These are phyloP conservation scores for Heritiera littoralis DNA, from an alignment of 345 rosid genomes.

Conservation along the genomic window DNA sequence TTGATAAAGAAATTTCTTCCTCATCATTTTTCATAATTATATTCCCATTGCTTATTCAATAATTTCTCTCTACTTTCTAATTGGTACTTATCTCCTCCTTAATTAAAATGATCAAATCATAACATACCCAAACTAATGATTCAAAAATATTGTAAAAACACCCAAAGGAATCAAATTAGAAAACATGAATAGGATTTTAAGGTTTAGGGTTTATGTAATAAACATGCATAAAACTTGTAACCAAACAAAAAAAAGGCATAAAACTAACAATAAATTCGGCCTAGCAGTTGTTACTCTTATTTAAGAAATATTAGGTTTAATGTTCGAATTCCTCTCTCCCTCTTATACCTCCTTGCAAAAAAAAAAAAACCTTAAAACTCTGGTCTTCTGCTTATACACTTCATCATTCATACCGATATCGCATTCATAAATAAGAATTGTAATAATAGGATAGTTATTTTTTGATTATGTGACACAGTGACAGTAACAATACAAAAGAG, in stretches of 20 bases:
- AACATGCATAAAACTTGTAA: neutral
- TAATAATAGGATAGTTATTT: neutral
- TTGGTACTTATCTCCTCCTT: neutral
- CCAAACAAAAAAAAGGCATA: too few relatives aligned
- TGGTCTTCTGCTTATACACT: too few relatives aligned
- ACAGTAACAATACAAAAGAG: neutral
- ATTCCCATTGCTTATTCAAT: neutral
- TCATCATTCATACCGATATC: neutral
- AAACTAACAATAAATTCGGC: too few relatives aligned
- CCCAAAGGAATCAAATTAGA: neutral
- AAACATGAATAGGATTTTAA: neutral
- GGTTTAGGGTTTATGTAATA: neutral
- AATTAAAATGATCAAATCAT: neutral
- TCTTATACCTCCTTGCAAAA: too few relatives aligned
- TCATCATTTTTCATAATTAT: neutral
- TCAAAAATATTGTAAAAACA: neutral
- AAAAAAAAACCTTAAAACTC: too few relatives aligned
- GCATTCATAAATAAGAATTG: neutral
- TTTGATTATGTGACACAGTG: neutral
- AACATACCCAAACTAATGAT: neutral
- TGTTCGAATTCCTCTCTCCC: too few relatives aligned
- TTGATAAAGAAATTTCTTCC: slow-evolving; percentile 6
- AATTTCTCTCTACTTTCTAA: neutral
- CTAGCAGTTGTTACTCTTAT: too few relatives aligned
- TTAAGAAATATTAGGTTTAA: too few relatives aligned